Evolutionary conservation across 1,139 yeast genomes (phyloP).

Genomic region (Yamadazyma jaroonii): DNA sequence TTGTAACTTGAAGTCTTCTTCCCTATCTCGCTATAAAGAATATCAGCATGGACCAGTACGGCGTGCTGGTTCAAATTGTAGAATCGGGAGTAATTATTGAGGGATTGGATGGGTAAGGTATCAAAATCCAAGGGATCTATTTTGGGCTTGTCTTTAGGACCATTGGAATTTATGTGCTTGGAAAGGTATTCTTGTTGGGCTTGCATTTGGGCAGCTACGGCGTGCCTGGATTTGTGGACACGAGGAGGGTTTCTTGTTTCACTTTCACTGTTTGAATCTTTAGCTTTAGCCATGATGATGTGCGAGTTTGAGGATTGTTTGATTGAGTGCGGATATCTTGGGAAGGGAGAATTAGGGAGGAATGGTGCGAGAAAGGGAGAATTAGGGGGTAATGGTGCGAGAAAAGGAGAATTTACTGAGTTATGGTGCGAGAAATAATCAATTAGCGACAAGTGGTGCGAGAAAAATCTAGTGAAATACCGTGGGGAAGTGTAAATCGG

Average conservation of each 20-base stretch:
- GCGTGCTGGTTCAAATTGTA: slow-evolving; percentile 51
- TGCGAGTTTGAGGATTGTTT: no score
- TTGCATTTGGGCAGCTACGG: slow-evolving; percentile 45
- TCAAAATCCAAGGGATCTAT: slow-evolving; percentile 61
- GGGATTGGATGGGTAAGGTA: slow-evolving; percentile 47
- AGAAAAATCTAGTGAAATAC: no score
- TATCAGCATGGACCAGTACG: slow-evolving; percentile 57
- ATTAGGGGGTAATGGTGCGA: background rate
- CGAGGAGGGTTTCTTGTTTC: slow-evolving; percentile 37
- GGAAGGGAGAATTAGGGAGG: background rate
- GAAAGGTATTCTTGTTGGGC: slow-evolving; percentile 60
- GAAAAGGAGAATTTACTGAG: no score
- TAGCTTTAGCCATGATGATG: slow-evolving; percentile 17
- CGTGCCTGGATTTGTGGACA: slow-evolving; percentile 52
- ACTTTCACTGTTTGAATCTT: slow-evolving; percentile 44
- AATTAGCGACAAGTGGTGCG: no score
- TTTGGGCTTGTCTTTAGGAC: slow-evolving; percentile 52
- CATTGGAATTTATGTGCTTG: slow-evolving; percentile 61
- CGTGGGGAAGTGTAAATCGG: no score
- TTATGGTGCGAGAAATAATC: no score
- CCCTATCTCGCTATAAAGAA: slow-evolving; percentile 63
- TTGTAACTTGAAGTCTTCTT: slow-evolving; percentile 54
- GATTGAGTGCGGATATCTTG: background rate
- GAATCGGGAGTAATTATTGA: slow-evolving; percentile 56
- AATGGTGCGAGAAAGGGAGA: background rate